Evolutionary conservation across 768 basidiomycete species (phyloP).

Genomic region (Hygrophoropsis aurantiaca): DNA sequence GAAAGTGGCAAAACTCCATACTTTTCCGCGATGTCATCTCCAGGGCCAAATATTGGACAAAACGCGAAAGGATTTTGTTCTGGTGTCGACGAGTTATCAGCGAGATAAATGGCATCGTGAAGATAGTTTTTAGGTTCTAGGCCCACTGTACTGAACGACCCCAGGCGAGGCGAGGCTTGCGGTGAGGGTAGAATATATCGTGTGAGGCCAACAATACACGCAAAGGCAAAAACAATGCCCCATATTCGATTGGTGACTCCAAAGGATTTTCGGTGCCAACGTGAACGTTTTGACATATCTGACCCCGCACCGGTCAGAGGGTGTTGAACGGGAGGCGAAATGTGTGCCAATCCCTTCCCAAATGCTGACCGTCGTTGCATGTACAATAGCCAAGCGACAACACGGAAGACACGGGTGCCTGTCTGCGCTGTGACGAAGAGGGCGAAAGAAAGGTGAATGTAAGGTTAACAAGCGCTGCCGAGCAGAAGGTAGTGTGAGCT

Average conservation of each 20-base stretch:
- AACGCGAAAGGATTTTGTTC: conserved; percentile 82
- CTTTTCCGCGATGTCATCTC: conserved; percentile 74
- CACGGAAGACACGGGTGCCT: not conserved
- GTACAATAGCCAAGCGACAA: conserved; percentile 8
- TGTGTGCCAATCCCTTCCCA: conserved; percentile 54
- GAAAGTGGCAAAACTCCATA: conserved; percentile 76
- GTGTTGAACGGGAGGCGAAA: conserved; percentile 45
- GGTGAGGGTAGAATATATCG: conserved; percentile 51
- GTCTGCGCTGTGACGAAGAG: conserved; percentile 6
- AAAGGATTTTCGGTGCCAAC: conserved; percentile 54
- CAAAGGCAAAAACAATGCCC: conserved; percentile 55
- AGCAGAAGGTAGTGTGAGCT: too few species aligned
- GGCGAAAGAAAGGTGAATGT: not conserved
- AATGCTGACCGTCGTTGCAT: conserved; percentile 62
- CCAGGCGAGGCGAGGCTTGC: conserved; percentile 18
- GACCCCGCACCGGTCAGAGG: conserved; percentile 45
- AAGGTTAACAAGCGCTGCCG: not conserved
- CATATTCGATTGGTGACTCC: conserved; percentile 72
- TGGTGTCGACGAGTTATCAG: conserved; percentile 35
- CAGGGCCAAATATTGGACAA: conserved; percentile 85
- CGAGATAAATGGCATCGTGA: conserved; percentile 44
- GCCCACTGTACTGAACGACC: conserved; percentile 38
- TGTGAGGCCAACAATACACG: conserved; percentile 55
- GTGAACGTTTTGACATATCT: conserved; percentile 48
- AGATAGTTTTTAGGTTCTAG: conserved; percentile 82